Evolutionary conservation across 805 yeast species (phyloP).

Genomic region (Cyberlindnera veronae): DNA sequence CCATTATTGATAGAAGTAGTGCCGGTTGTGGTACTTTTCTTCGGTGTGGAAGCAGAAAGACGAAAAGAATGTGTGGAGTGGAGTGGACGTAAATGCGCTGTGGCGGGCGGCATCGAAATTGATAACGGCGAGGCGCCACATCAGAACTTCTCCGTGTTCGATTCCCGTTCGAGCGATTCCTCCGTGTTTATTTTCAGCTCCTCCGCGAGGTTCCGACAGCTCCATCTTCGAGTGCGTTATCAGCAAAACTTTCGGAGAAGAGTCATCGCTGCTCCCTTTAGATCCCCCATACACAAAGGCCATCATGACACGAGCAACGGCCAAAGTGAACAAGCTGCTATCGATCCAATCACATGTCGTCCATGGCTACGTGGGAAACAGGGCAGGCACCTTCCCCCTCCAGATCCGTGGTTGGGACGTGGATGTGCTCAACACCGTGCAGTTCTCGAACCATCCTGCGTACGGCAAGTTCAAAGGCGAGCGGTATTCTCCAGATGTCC

Average conservation of each 20-base stretch:
- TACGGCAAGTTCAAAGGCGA: conserved; percentile 67
- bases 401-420: conserved; percentile 92
- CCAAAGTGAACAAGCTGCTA: conserved; percentile 30
- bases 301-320: conserved; percentile 1
- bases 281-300: background rate
- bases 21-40: no score
- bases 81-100: background rate
- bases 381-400: conserved; percentile 86
- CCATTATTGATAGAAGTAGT: conserved; percentile 1
- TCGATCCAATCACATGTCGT: conserved; percentile 87
- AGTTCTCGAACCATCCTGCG: conserved; percentile 91
- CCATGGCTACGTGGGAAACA: conserved; percentile 94
- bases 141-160: no score
- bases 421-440: conserved; percentile 83
- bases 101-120: no score
- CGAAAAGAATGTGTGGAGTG: background rate
- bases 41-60: background rate
- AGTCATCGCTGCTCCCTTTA: background rate
- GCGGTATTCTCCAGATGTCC: conserved; percentile 40
- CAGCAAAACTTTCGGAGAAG: background rate
- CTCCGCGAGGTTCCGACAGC: no score
- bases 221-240: no score
- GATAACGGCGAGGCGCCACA: no score
- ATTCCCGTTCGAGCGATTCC: background rate
- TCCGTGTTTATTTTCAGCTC: no score